Evolutionary conservation across 768 basidiomycete species (phyloP), one percentile per base, ranked within the genome.

Genomic region (Auricularia heimuer): DNA sequence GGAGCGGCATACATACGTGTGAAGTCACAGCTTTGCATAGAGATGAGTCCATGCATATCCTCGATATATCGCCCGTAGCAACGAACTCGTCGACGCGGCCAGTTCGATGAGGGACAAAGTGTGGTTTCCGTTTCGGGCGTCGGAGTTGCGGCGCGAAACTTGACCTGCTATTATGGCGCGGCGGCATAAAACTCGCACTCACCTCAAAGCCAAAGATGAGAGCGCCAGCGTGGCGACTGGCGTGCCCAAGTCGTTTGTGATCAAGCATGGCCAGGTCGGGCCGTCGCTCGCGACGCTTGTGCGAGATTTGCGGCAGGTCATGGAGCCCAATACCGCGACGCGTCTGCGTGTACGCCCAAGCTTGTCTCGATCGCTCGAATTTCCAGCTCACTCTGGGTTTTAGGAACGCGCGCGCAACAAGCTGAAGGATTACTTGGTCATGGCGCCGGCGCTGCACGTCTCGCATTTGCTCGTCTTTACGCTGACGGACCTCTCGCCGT

Each of bases 301-400:
- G 21, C 84, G 91, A 64, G 96, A 99, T 77, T 79, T 97, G 72
- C 82, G 97, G 71, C 91, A 92, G 75, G 92, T 97, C 66, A 92
- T 99, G 92, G 97, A 99, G 74, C 97, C 97, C 66, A 93, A 98
- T 72, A 99, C 97, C 14, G 97, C 96, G 21, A 88, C 87, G 67
- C 83, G 97, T 62, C 82, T 99, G n/a, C 87, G 79, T 77, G 95
- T 96, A 67, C 68, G 77, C 29, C 29, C 29, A 29, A 29, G 29
- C 71, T 78, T 78, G 39, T 34, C 62, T 42, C 61, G 24, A 29
- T 12, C 24, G 1, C 21, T 24, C 21, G 11, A n/a, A 10, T 14
- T 56, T 56, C 29, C 8, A 29, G 14, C 14, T 14, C 7, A 29
- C 62, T 66, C 70, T 63, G 54, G 69, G 69, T 65, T 71, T 54